A percentile compares a stretch with the other conserved stretches of the same genome.
Evolutionary conservation across 2,329 filamentous ascomycete species (phyloP).

Genomic region (Aspergillus sp.): DNA sequence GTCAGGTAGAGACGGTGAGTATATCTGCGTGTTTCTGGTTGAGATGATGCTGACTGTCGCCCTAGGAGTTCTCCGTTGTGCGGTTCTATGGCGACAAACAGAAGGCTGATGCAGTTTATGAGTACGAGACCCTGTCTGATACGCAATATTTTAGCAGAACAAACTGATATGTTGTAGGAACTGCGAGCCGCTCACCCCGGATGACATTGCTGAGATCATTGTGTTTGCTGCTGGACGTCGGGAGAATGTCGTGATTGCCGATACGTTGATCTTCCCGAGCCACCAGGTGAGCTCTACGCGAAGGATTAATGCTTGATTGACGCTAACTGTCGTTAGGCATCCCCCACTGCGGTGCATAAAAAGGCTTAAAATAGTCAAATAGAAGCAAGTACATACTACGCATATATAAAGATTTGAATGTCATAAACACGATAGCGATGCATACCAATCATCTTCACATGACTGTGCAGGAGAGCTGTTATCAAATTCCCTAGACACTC

Average conservation of each 20-base stretch:
- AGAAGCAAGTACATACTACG: background rate
- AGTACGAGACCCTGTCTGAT: constrained; percentile 46
- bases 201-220: constrained; percentile 84
- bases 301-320: background rate
- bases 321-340: constrained; percentile 14
- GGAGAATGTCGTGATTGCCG: constrained; percentile 86
- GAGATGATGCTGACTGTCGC: constrained; percentile 1
- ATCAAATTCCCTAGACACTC: too few species aligned
- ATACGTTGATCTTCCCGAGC: constrained; percentile 79
- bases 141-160: too few species aligned
- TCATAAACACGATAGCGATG: too few species aligned
- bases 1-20: constrained; percentile 78
- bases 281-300: constrained; percentile 62
- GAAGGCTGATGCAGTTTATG: constrained; percentile 86
- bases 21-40: background rate
- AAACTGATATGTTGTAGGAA: constrained; percentile 44
- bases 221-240: constrained; percentile 77
- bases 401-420: background rate
- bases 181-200: constrained; percentile 74
- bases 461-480: too few species aligned
- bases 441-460: too few species aligned
- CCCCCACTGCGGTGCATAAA: constrained; percentile 19
- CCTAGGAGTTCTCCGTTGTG: constrained; percentile 76
- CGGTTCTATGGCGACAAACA: constrained; percentile 81
- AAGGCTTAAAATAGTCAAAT: constrained; percentile 7